Evolutionary conservation across 352 stramenopile species (phyloP).

Genomic region (Blastocystis sp.): DNA sequence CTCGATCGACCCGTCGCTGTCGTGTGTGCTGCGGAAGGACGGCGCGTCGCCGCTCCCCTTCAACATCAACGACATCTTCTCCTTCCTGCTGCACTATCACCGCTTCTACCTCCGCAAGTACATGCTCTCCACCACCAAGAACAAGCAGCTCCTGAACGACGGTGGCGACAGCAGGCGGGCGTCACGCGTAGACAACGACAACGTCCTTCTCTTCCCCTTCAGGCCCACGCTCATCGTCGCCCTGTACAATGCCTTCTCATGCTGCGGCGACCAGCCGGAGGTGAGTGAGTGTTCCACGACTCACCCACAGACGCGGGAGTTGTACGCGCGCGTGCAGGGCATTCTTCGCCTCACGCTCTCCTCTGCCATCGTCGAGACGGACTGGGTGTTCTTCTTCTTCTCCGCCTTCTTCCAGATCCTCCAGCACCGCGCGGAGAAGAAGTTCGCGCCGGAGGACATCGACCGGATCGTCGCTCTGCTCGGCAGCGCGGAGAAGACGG

Average conservation of each 20-base stretch:
- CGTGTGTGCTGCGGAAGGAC: not conserved
- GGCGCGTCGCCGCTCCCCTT: not conserved
- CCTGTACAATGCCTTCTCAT: not conserved
- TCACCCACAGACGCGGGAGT: not conserved
- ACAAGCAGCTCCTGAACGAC: not conserved
- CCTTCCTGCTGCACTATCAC: not conserved
- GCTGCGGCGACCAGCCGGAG: not conserved
- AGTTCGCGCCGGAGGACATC: not conserved
- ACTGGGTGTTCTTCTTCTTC: not conserved
- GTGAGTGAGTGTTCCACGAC: not conserved
- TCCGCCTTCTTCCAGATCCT: not conserved
- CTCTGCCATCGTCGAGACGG: not conserved
- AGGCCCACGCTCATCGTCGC: not conserved
- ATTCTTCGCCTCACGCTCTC: not conserved
- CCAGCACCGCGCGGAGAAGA: not conserved
- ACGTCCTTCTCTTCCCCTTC: not conserved
- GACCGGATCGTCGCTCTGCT: not conserved
- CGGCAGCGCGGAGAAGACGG: not conserved
- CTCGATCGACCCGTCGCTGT: not conserved
- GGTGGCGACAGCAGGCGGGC: not conserved
- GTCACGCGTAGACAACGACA: not conserved
- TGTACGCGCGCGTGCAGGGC: not conserved
- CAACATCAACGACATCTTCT: not conserved
- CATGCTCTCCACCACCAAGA: not conserved
- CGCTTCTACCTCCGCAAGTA: not conserved